A percentile compares a stretch with the other conserved stretches of the same genome.
phyloP scores from a whole-genome alignment of 768 basidiomycete genomes.

The Boletus rufocinnamomeus region DNA sequence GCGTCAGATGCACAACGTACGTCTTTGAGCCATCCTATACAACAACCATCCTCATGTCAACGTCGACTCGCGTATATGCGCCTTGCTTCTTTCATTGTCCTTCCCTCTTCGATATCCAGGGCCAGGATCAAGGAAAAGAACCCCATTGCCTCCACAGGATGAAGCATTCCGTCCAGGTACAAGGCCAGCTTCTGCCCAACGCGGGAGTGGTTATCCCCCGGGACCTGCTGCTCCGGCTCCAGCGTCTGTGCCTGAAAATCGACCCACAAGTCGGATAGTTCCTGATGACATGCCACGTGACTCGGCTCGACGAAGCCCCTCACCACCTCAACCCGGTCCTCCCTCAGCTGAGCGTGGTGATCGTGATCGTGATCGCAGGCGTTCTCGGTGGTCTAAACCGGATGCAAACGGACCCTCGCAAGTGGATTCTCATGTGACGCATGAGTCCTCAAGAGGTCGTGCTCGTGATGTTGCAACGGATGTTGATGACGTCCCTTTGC shows the following conservation, averaged over 20 bases:
- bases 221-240: slow-evolving; percentile 3
- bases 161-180: slow-evolving; percentile 30
- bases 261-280: slow-evolving; percentile 1
- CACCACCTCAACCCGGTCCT: slow-evolving; percentile 9
- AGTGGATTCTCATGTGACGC: slow-evolving; percentile 15
- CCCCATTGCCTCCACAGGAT: slow-evolving; percentile 40
- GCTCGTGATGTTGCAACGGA: slow-evolving; percentile 26
- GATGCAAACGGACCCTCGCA: slow-evolving; percentile 14
- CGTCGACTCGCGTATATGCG: slow-evolving; percentile 26
- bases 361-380: slow-evolving; percentile 20
- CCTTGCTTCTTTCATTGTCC: slow-evolving; percentile 23
- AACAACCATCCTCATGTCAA: slow-evolving; percentile 32
- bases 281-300: slow-evolving; percentile 10
- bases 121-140: slow-evolving; percentile 36
- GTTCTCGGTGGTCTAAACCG: slow-evolving; percentile 18
- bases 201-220: slow-evolving; percentile 11
- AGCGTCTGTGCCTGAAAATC: slow-evolving; percentile 12
- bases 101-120: slow-evolving; percentile 26
- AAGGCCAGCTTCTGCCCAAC: slow-evolving; percentile 15
- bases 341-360: slow-evolving; percentile 14
- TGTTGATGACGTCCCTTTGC: slow-evolving; percentile 28
- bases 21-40: slow-evolving; percentile 36
- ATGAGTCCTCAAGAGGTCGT: slow-evolving; percentile 27
- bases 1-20: slow-evolving; percentile 39
- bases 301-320: slow-evolving; percentile 16